Evolutionary conservation across 1,139 yeast species (phyloP), one percentile per base, ranked within the genome.

Genomic region (Schwanniomyces etchellsii): DNA sequence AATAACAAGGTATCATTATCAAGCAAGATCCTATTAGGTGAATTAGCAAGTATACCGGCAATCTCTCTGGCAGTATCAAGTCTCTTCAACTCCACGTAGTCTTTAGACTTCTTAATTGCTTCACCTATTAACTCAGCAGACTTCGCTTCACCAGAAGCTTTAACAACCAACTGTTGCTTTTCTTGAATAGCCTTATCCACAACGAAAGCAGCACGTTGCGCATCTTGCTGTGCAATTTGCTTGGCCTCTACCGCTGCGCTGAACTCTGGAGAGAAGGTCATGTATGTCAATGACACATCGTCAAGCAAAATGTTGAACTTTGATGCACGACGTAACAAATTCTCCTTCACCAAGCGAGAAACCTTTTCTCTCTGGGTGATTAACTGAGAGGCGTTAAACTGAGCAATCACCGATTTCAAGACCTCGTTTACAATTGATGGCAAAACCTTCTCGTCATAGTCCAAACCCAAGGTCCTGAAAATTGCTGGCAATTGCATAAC

Each of bases 191-290:
- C 98, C 54, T 89, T 85, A 59, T 91, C 98, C 33, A 91, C 98
- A 31, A 91, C 70, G 46, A 89, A 93, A 0, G 97, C 96, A 10
- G 98, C 97, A 57, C 95, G 79, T 64, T 91, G 96, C 17, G 98
- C 97, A 57, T 91, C 98, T 66, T 91, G 99, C 62, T 93, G 98
- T 21, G 99, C 98, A 58, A 91, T 91, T 65, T 91, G 98, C 64
- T 91, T 91, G 36, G 96, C 95, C 64, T 91, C 99, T 32, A 91
- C 99, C 2, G 99, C 98, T 28, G 82, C 80, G 33, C 97, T 89
- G 60, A 91, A 91, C 60, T 91, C 98, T 16, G 99, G 99, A 3
- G 95, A 84, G 59, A 91, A 91, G 2, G 96, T 85, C 96, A 91
- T 93, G 50, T 67, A 84, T 2, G 97, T 91, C 52, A 89, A 74